Evolutionary conservation across 176 grass and related monocot genomes (phyloP), one percentile per base, ranked within the genome.

Genomic region (Oryza nivara): DNA sequence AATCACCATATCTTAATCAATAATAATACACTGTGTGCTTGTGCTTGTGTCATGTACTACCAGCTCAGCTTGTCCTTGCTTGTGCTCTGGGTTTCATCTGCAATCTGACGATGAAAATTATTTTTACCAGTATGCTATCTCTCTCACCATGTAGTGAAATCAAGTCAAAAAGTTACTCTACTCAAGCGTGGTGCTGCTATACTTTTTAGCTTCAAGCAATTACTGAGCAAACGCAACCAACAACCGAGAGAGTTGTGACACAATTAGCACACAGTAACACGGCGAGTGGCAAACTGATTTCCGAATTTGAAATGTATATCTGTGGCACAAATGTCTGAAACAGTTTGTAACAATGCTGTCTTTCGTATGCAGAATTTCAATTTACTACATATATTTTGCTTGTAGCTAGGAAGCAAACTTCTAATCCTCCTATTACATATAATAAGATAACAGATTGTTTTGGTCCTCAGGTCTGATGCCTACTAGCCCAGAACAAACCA

Each of bases 291-390:
- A 61, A 65, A 86, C 34, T 73, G 82, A 15, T 83, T 70, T 80
- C 11, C 76, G 75, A 38, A 51, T 83, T 87, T 30, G 4, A 75
- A 85, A 83, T 75, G 80, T 75, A 79, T 32, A 61, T 61, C 10
- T 65, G 70, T 65, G 70, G 38, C 73, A 83, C 76, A 69, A 80
- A 75, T 87, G 75, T 75, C 54, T 84, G 61, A 73, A 83, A 5
- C 80, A 83, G 25, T 86, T 32, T 78, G 73, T 65, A 28, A 74
- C 46, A 74, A 80, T 86, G 75, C 3, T 80, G 84, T 83, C 47
- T 74, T 48, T 80, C 80, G 28, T 82, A 32, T 60, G 80, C 79
- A 86, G 79, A 86, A 90, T 86, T 86, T 86, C 68, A 86, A 90
- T 86, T 90, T 86, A 78, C 67, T 14, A 17, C 41, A 45, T 67